Evolutionary conservation across 1,284 basidiomycete genomes (phyloP), one percentile per base, ranked within the genome.

Genomic region (Fistulina hepatica): DNA sequence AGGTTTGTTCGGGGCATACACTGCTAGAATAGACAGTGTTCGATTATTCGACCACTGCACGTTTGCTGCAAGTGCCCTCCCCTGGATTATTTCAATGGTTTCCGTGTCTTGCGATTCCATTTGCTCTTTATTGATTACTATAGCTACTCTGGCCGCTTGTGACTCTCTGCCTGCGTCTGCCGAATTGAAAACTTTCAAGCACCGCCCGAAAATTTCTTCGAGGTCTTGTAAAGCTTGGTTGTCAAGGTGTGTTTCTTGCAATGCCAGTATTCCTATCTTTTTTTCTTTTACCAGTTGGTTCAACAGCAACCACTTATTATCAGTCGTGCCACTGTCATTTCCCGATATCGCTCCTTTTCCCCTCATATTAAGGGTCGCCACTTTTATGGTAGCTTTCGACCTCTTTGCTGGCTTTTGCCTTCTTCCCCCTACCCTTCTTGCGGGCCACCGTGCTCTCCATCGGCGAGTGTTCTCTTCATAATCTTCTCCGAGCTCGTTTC

Each of bases 231-330:
- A 19, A 13, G 27, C 31, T 4, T 28, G n/a, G 10, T 26, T 16
- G 10, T 38, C 16, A 22, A 43, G 30, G 15, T 39, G 37, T 9
- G 31, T 33, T 39, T 43, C 41, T 27, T 43, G 41, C 8, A 43
- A n/a, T 6, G 37, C 41, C 3, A 43, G 17, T 4, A 43, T 27
- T 15, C 33, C 41, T 20, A 39, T 43, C 26, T 32, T 36, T 2
- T 43, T 35, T 9, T 34, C 33, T 21, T 38, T 32, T 13, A 43
- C 23, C 5, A 21, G 20, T 5, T 16, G 17, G 17, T 38, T 35
- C n/a, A 43, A 16, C 19, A 35, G 33, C 8, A 17, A 15, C 16
- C 37, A 36, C 30, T 42, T 43, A 25, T 37, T 32, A 3, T 27
- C 32, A 5, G 17, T 23, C 13, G 15, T 4, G 9, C 24, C 38